Percentiles rank a stretch among this genome's conserved stretches.
Evolutionary conservation across 2,329 filamentous ascomycete genomes (phyloP).

Genomic region (Verticillium longisporum): DNA sequence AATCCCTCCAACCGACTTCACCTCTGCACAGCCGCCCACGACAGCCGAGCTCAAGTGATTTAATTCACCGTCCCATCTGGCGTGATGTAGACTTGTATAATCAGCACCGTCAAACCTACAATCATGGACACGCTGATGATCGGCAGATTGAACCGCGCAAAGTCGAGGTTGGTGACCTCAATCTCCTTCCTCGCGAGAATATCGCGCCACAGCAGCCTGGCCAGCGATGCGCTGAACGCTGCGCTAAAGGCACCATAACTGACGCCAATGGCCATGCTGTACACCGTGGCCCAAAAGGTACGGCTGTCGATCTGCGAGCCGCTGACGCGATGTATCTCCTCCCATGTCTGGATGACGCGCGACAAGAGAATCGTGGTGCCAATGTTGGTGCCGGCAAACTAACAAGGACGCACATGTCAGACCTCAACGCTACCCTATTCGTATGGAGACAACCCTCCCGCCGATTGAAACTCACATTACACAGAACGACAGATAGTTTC

Average conservation of each 20-base stretch:
- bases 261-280: slow-evolving; percentile 66
- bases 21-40: background rate
- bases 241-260: slow-evolving; percentile 70
- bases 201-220: slow-evolving; percentile 64
- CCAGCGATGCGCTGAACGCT: slow-evolving; percentile 64
- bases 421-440: too few species aligned
- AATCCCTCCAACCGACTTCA: background rate
- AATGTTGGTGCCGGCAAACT: slow-evolving; percentile 74
- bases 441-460: too few species aligned
- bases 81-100: slow-evolving; percentile 55
- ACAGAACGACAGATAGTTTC: slow-evolving; percentile 55
- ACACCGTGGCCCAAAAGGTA: slow-evolving; percentile 67
- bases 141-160: slow-evolving; percentile 60
- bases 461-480: slow-evolving; percentile 50
- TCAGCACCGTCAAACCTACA: slow-evolving; percentile 51
- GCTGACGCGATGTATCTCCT: slow-evolving; percentile 44
- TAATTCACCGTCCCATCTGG: slow-evolving; percentile 30
- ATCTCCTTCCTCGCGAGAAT: slow-evolving; percentile 64
- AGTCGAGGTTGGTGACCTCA: slow-evolving; percentile 54
- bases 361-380: slow-evolving; percentile 68
- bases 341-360: slow-evolving; percentile 63
- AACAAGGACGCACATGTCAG: background rate
- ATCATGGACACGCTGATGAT: slow-evolving; percentile 64
- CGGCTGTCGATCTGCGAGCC: slow-evolving; percentile 48
- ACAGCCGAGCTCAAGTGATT: too few species aligned